Evolutionary conservation across 352 stramenopile genomes (phyloP).

Genomic region (Pythium aquatile): DNA sequence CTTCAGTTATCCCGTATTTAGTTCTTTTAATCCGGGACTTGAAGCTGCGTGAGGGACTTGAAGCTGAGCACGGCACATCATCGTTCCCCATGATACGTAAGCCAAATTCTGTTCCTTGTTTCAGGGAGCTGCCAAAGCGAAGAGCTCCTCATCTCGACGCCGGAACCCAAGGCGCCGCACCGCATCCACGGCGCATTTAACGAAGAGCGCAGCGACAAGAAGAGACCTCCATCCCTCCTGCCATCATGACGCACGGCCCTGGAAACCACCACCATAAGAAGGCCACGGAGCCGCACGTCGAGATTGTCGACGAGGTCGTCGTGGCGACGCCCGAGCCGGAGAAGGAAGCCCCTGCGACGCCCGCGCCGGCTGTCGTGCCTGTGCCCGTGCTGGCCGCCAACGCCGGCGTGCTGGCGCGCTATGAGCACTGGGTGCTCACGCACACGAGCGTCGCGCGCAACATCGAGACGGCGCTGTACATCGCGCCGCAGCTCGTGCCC

Average conservation of each 20-base stretch:
- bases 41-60: slow-evolving; percentile 20
- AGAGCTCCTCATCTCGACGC: slow-evolving; percentile 1
- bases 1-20: slow-evolving; percentile 3
- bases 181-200: slow-evolving; percentile 14
- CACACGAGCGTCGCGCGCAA: slow-evolving; percentile 66
- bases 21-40: slow-evolving; percentile 15
- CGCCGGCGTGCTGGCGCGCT: slow-evolving; percentile 32
- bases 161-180: not conserved
- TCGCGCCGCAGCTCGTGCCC: slow-evolving; percentile 75
- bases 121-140: not conserved
- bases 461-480: slow-evolving; percentile 75
- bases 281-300: slow-evolving; percentile 1
- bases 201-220: not conserved
- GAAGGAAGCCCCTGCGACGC: slow-evolving; percentile 1
- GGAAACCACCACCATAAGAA: slow-evolving; percentile 24
- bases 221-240: not conserved
- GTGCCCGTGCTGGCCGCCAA: slow-evolving; percentile 10
- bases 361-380: not conserved
- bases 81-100: slow-evolving; percentile 23
- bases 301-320: slow-evolving; percentile 2
- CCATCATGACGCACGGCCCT: slow-evolving; percentile 19
- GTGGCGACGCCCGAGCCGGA: slow-evolving; percentile 18
- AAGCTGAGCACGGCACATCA: slow-evolving; percentile 3
- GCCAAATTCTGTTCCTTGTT: slow-evolving; percentile 12
- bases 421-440: slow-evolving; percentile 66